A percentile compares a stretch with the other conserved stretches of the same genome.
Evolutionary conservation across 306 rosid genomes (phyloP).

Genomic region (Alnus rubra): DNA sequence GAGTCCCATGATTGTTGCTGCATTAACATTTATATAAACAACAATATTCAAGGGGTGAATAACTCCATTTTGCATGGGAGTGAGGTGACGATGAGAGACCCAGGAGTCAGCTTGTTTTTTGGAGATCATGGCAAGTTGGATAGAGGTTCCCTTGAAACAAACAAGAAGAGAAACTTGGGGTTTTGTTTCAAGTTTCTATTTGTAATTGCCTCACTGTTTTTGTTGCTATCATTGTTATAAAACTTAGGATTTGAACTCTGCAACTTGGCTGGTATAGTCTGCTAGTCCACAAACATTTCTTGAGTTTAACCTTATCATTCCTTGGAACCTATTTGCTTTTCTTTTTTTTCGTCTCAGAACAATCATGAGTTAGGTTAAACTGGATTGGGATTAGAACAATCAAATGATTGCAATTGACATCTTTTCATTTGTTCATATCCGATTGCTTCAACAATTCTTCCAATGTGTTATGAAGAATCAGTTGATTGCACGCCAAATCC

Average conservation of each 20-base stretch:
- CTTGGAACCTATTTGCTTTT: background rate
- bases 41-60: slow-evolving; percentile 47
- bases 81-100: slow-evolving; percentile 43
- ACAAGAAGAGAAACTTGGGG: slow-evolving; percentile 11
- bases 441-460: background rate
- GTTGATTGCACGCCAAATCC: too few species aligned
- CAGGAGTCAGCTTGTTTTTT: slow-evolving; percentile 47
- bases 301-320: background rate
- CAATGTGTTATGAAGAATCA: background rate
- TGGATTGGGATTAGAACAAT: background rate
- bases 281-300: background rate
- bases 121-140: slow-evolving; percentile 28
- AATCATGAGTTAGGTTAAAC: too few species aligned
- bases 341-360: too few species aligned
- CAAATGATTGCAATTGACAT: background rate
- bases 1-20: slow-evolving; percentile 35
- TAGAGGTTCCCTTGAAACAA: background rate
- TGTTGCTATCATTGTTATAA: slow-evolving; percentile 17
- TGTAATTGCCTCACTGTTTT: slow-evolving; percentile 8
- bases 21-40: slow-evolving; percentile 54
- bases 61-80: slow-evolving; percentile 40
- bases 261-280: background rate
- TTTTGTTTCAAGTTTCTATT: background rate
- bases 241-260: background rate
- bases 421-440: background rate